A percentile compares a stretch with the other conserved stretches of the same genome.
Evolutionary conservation across 352 stramenopile genomes (phyloP).

Genomic region (Globisporangium nunn): DNA sequence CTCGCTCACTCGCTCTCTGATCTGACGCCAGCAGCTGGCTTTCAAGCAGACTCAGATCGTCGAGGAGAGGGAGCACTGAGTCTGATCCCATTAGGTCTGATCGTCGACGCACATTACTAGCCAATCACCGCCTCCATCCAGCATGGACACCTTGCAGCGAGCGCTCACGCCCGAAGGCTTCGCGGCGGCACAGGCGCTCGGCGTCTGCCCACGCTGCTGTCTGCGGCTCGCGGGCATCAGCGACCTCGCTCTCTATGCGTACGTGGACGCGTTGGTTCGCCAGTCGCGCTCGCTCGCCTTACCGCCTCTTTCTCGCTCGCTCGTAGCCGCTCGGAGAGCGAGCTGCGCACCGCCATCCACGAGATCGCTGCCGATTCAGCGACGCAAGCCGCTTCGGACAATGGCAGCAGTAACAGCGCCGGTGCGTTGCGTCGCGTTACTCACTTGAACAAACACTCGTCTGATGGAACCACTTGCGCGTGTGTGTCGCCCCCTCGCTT

Average conservation of each 20-base stretch:
- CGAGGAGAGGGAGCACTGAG: no score
- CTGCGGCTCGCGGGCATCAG: slow-evolving; percentile 51
- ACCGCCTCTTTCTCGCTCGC: background rate
- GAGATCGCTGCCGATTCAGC: background rate
- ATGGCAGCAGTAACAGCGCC: background rate
- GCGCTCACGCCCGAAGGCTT: slow-evolving; percentile 28
- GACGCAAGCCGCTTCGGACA: background rate
- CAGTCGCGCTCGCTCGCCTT: background rate
- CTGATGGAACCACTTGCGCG: background rate
- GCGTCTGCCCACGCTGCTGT: slow-evolving; percentile 60
- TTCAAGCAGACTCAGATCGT: no score
- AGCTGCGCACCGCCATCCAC: slow-evolving; percentile 16
- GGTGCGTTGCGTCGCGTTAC: background rate
- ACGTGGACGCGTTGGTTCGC: background rate
- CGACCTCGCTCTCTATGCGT: slow-evolving; percentile 47
- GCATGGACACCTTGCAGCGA: slow-evolving; percentile 1
- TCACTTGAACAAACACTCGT: background rate
- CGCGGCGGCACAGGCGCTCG: slow-evolving; percentile 14
- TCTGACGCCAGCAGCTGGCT: background rate
- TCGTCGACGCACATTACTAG: background rate
- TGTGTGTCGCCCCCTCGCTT: slow-evolving; percentile 1
- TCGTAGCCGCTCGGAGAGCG: slow-evolving; percentile 22
- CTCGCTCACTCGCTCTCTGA: background rate
- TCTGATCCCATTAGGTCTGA: no score
- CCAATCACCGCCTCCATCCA: background rate